phyloP scores from a whole-genome alignment of 768 basidiomycete genomes.

The Grammothele lineata region DNA sequence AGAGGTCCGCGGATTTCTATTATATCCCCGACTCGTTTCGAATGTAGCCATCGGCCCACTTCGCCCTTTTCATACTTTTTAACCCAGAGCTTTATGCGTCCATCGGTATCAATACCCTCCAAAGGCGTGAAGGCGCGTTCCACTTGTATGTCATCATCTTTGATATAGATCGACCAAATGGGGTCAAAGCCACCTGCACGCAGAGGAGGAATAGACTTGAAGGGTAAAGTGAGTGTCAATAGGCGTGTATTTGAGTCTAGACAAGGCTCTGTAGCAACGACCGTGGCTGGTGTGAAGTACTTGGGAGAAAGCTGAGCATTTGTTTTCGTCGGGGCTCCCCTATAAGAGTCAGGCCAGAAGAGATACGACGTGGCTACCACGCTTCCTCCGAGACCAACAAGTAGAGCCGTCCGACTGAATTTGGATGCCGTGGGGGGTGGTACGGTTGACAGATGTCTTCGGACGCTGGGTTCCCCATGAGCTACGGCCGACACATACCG shows the following conservation, averaged over 20 bases:
- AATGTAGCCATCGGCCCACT: constrained; percentile 79
- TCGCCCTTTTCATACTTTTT: constrained; percentile 77
- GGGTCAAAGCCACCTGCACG: constrained; percentile 24
- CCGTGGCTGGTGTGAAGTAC: constrained; percentile 52
- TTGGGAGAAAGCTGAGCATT: constrained; percentile 26
- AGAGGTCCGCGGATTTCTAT: constrained; percentile 78
- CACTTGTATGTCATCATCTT: constrained; percentile 86
- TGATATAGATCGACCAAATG: constrained; percentile 77
- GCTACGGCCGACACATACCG: too few relatives aligned
- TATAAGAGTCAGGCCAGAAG: constrained; percentile 45
- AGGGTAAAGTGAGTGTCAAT: constrained; percentile 55
- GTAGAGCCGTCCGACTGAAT: constrained; percentile 4
- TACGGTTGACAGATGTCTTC: not conserved
- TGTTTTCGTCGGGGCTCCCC: constrained; percentile 37
- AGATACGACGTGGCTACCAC: constrained; percentile 45
- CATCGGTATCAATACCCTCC: constrained; percentile 61
- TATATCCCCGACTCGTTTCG: constrained; percentile 58
- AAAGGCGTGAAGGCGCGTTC: constrained; percentile 84
- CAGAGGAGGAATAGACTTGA: constrained; percentile 22
- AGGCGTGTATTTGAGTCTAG: constrained; percentile 57
- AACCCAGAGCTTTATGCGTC: constrained; percentile 74
- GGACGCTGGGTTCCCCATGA: too few relatives aligned
- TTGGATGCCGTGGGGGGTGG: not conserved
- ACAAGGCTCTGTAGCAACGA: constrained; percentile 48
- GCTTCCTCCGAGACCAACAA: constrained; percentile 35